Percentiles rank a stretch among this genome's conserved stretches.
Evolutionary conservation across 1,139 yeast genomes (phyloP).

Genomic region (Pneumocystis oryctolagi): DNA sequence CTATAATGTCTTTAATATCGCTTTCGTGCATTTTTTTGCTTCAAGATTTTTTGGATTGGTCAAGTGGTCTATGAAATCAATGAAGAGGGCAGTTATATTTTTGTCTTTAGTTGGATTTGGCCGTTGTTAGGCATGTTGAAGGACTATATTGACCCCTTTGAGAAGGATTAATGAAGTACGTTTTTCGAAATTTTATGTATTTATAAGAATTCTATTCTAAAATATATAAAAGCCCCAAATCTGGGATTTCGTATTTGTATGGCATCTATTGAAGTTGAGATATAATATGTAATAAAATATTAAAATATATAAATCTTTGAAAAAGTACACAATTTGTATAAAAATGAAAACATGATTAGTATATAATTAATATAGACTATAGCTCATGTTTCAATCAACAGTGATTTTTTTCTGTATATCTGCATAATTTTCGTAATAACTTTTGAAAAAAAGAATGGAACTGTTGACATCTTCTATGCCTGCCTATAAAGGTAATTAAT

Average conservation of each 20-base stretch:
- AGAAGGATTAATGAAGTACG: not conserved
- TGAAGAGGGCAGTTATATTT: not conserved
- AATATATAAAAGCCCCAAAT: not conserved
- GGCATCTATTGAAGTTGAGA: not conserved
- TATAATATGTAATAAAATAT: not conserved
- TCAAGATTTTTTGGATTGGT: not conserved
- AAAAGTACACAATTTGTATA: not conserved
- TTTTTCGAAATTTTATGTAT: not conserved
- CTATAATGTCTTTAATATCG: not conserved
- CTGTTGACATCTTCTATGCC: slow-evolving; percentile 41
- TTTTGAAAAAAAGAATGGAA: slow-evolving; percentile 44
- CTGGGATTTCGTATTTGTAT: not conserved
- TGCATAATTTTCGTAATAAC: not conserved
- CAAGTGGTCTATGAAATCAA: not conserved
- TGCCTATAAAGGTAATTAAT: not conserved
- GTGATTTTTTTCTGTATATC: not conserved
- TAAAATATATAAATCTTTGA: not conserved
- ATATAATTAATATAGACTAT: not conserved
- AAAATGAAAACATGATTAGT: not conserved
- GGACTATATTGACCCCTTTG: not conserved
- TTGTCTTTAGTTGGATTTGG: not conserved
- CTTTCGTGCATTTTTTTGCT: not conserved
- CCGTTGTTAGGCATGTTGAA: not conserved
- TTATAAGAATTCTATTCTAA: not conserved
- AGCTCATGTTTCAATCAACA: not conserved